These are phyloP conservation scores for Anthracocystis walkeri DNA, from an alignment of 1,284 basidiomycete species.

Conservation along the genomic window DNA sequence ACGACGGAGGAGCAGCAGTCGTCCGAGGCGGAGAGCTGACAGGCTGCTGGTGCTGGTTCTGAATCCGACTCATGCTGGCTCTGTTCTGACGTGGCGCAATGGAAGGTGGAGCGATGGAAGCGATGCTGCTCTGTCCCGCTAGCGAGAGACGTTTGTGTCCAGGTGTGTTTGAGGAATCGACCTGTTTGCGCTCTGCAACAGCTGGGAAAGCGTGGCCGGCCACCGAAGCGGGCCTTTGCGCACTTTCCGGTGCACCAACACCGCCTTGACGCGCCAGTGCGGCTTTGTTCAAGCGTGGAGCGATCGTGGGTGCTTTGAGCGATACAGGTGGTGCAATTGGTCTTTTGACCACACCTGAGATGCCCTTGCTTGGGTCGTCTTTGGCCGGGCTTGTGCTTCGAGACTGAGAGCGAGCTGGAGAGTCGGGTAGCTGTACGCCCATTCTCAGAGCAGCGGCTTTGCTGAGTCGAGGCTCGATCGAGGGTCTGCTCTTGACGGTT, in stretches of 20 bases:
- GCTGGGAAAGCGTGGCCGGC: conserved; percentile 9
- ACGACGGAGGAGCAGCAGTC: conserved; percentile 1
- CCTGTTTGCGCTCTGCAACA: conserved; percentile 20
- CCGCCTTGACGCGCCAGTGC: conserved; percentile 40
- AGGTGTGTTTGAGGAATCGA: conserved; percentile 54
- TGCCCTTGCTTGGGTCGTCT: conserved; percentile 12
- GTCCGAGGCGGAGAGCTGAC: not conserved
- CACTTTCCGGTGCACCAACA: not conserved
- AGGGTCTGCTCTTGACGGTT: conserved; percentile 72
- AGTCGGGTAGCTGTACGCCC: conserved; percentile 9
- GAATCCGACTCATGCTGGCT: conserved; percentile 23
- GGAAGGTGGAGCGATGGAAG: conserved; percentile 10
- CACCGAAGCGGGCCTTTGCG: not conserved
- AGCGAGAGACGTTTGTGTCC: conserved; percentile 48
- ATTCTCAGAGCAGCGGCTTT: conserved; percentile 75
- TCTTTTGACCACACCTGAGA: conserved; percentile 28
- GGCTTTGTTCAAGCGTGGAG: conserved; percentile 54
- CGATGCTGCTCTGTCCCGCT: not conserved
- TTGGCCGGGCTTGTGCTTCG: conserved; percentile 1
- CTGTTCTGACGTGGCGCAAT: conserved; percentile 23
- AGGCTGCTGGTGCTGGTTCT: not conserved
- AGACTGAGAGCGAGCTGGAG: conserved; percentile 13
- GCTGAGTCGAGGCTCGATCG: conserved; percentile 81
- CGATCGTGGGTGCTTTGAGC: conserved; percentile 39
- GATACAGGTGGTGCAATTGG: conserved; percentile 33